Evolutionary conservation across 768 basidiomycete species (phyloP).

Genomic region (Rhodocollybia butyracea): DNA sequence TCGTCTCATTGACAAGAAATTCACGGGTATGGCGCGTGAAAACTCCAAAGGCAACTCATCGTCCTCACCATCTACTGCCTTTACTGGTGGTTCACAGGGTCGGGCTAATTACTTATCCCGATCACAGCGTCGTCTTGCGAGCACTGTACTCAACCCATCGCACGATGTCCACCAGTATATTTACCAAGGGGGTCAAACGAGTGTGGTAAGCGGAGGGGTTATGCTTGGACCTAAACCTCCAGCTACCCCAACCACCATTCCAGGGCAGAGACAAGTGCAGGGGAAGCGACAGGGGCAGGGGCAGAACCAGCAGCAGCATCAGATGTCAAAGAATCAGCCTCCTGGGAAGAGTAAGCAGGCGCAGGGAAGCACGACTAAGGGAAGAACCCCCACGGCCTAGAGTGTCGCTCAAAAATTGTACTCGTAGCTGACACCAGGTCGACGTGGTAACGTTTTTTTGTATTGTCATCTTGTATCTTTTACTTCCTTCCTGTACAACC

Average conservation of each 20-base stretch:
- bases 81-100: not conserved
- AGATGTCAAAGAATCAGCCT: no score
- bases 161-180: slow-evolving; percentile 9
- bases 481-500: no score
- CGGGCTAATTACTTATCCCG: not conserved
- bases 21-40: not conserved
- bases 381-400: no score
- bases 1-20: not conserved
- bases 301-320: not conserved
- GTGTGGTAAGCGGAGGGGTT: slow-evolving; percentile 13
- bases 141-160: not conserved
- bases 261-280: no score
- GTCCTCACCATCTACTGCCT: not conserved
- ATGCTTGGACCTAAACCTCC: slow-evolving; percentile 9
- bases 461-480: not conserved
- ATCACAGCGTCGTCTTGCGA: slow-evolving; percentile 3
- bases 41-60: not conserved
- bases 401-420: not conserved
- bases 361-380: not conserved
- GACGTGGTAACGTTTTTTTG: not conserved
- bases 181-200: slow-evolving; percentile 13
- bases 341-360: not conserved
- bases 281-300: not conserved
- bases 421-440: not conserved
- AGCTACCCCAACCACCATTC: no score